These are phyloP conservation scores for Microstroma glucosiphilum DNA, from an alignment of 1,284 basidiomycete genomes.

Conservation along the genomic window DNA sequence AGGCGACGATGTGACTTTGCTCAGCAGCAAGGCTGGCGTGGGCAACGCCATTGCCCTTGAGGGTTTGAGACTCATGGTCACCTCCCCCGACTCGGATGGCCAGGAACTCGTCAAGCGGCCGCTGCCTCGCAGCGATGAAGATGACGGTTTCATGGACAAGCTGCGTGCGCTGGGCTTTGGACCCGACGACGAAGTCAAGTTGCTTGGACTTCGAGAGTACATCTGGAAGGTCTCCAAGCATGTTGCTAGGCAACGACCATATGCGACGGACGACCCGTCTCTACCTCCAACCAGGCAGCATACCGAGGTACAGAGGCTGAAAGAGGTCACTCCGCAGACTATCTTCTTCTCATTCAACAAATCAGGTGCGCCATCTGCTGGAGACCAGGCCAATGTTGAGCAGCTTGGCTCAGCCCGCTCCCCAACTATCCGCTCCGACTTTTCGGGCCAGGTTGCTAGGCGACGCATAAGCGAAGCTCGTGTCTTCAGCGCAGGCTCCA, in stretches of 20 bases:
- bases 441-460: conserved; percentile 29
- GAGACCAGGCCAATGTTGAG: neutral
- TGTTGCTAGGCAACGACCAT: neutral
- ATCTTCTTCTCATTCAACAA: conserved; percentile 68
- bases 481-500: conserved; percentile 24
- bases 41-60: conserved; percentile 29
- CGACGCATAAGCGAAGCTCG: conserved; percentile 29
- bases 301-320: conserved; percentile 58
- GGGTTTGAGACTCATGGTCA: conserved; percentile 32
- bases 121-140: conserved; percentile 55
- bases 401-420: conserved; percentile 24
- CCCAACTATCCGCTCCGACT: conserved; percentile 26
- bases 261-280: neutral
- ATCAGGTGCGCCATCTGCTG: neutral
- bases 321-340: conserved; percentile 80
- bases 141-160: conserved; percentile 66
- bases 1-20: conserved; percentile 16
- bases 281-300: neutral
- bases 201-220: conserved; percentile 78
- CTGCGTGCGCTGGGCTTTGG: conserved; percentile 77
- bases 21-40: conserved; percentile 21
- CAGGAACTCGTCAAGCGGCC: conserved; percentile 18
- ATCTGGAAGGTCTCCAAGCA: conserved; percentile 55
- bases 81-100: conserved; percentile 14
- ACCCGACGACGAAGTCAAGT: conserved; percentile 68